A percentile compares a stretch with the other conserved stretches of the same genome.
Conservation (phyloP, 2,329 filamentous ascomycete genomes). For the Zasmidium cellare region DNA sequence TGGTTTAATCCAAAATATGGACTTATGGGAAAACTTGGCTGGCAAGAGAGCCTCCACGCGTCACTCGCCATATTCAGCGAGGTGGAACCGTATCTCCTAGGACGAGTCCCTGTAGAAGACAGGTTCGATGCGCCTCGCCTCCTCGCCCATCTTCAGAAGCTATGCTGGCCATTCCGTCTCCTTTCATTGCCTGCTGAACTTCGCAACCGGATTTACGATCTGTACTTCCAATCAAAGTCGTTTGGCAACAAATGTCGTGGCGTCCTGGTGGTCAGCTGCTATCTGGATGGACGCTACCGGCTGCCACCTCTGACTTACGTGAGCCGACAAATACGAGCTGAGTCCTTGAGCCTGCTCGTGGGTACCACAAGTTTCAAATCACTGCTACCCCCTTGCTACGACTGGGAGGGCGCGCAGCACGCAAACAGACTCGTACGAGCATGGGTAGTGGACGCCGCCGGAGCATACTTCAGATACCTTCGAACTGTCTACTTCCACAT, state of each 20-base stretch:
- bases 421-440: too few relatives aligned
- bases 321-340: neutral
- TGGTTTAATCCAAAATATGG: too few relatives aligned
- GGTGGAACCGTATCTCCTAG: neutral
- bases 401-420: too few relatives aligned
- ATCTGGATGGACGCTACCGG: neutral
- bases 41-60: neutral
- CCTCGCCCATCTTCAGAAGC: neutral
- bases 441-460: neutral
- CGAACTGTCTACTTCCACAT: neutral
- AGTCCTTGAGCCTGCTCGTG: neutral
- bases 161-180: neutral
- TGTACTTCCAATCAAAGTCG: too few relatives aligned
- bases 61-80: neutral
- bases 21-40: too few relatives aligned
- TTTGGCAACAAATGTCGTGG: too few relatives aligned
- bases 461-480: neutral
- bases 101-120: neutral
- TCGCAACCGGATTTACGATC: neutral
- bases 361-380: neutral
- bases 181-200: neutral
- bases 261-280: too few relatives aligned
- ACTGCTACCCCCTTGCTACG: neutral
- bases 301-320: neutral
- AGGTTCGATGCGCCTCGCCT: neutral